Base-by-base conservation (phyloP, 257 asterid species). In the Solanum neorickii region DNA sequence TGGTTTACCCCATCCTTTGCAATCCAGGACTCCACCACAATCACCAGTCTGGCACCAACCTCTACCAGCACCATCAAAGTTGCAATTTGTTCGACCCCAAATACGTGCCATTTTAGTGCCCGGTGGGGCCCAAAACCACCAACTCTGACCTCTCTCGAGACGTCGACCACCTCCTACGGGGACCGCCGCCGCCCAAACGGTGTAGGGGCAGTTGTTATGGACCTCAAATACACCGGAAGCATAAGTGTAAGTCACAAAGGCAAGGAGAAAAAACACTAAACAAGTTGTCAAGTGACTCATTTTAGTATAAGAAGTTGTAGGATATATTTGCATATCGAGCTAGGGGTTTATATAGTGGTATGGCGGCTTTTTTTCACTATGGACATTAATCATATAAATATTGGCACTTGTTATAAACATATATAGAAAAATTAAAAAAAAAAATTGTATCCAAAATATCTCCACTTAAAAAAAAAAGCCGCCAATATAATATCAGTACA, bases 81-180 rank as follows among this genome's bases (percentile, higher is more conserved):
- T 88, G 92, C 98, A 95, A 88, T 91, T 89, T 10, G 96, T 94
- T 9, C 97, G 92, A 52, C 93, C 95, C 98, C 96, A 95, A 73
- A 95, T 92, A 6, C 92, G 88, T 72, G 88, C 92, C 6, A 68
- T 65, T 23, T 20, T 21, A 4, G 92, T 91, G 12, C 92, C 92
- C 0, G 91, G 85, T 7, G 93, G 86, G 3, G 90, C 90, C 35
- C 66, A 73, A 23, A 91, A 15, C 83, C 83, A 87, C 92, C 92
- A 88, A 3, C 91, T 62, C 25, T 89, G 88, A 27, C 92, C 93
- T 3, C 33, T 18, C 27, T 92, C 88, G 49, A 92, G 89, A 12
- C 86, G 60, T 1, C 78, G 20, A 9, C 94, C 94, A 5, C 92
- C 91, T 0, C 88, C 89, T 33, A 41, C 4, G 0, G 90, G 88